Base-by-base conservation (phyloP, 441 rosid genomes). In the Adansonia madagascariensis region DNA sequence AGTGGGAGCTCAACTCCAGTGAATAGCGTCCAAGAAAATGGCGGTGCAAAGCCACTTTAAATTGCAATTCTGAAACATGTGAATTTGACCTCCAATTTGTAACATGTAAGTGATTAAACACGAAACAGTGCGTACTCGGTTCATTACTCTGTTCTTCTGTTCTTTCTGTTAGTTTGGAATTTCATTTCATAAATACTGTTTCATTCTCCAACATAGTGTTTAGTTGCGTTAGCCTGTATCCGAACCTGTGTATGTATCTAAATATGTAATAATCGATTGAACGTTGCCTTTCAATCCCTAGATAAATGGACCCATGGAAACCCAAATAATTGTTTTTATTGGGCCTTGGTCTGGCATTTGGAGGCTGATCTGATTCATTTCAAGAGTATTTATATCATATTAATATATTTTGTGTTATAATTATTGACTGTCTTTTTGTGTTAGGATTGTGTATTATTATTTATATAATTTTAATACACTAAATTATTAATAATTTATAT, bases 1-100 rank as follows among this genome's bases (percentile, higher is more conserved):
- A 91, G 89, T 60, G 91, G 91, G 77, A 47, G 89, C 24, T 67
- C 77, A 24, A 74, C 70, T 47, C 97, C 97, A 2, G 93, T 87
- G 76, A 87, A 76, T 72, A 82, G 81, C 44, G 66, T 64, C 76
- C 92, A 82, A 73, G 96, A 95, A 83, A 89, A 85, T 15, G 92
- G 90, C 3, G 89, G 88, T 22, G 89, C 86, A 14, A 90, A 83
- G 77, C 91, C 88, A 17, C 82, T 75, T 6, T 57, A 2, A 15
- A 27, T 44, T 24, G 20, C 44, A 24, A 22, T 14, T 12, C 72
- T 24, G 46, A 68, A 63, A 56, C 9, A 71, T 3, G 77, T 77
- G 81, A 69, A 65, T 65, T 56, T n/a, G 63, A 57, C 49, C 43
- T 24, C 15, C 44, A 66, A 76, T 64, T 62, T 62, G 10, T 62